Evolutionary conservation across 2,329 filamentous ascomycete genomes (phyloP).

Genomic region (Claviceps sp.): DNA sequence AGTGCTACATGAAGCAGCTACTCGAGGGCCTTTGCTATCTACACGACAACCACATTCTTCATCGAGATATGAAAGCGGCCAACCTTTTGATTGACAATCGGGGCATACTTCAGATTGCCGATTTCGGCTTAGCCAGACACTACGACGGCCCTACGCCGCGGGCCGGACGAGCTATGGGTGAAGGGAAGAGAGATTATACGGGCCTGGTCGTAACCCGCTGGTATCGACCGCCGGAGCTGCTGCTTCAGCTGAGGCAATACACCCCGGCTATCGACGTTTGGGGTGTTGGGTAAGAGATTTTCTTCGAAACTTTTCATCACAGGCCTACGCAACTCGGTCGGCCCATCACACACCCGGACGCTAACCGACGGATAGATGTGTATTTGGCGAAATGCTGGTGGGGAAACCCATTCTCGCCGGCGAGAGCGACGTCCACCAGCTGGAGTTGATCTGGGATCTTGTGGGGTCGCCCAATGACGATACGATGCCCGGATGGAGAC

Average conservation of each 20-base stretch:
- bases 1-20: slow-evolving; percentile 93
- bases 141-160: slow-evolving; percentile 77
- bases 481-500: slow-evolving; percentile 83
- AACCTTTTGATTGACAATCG: slow-evolving; percentile 93
- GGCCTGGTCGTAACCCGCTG: slow-evolving; percentile 93
- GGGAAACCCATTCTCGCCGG: slow-evolving; percentile 86
- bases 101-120: slow-evolving; percentile 88
- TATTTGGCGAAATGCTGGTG: slow-evolving; percentile 95
- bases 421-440: slow-evolving; percentile 77
- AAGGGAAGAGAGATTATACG: slow-evolving; percentile 82
- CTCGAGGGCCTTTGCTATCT: slow-evolving; percentile 82
- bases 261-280: slow-evolving; percentile 98
- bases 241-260: slow-evolving; percentile 78
- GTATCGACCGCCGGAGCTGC: slow-evolving; percentile 89
- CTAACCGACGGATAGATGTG: slow-evolving; percentile 50
- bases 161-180: slow-evolving; percentile 65
- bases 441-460: slow-evolving; percentile 86
- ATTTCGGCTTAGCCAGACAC: slow-evolving; percentile 87
- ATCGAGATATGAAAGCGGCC: slow-evolving; percentile 97
- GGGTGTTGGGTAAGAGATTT: slow-evolving; percentile 68
- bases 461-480: slow-evolving; percentile 82
- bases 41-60: slow-evolving; percentile 78
- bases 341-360: not conserved
- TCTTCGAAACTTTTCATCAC: not conserved
- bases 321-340: not conserved